Conservation (phyloP, 164 flowering plant genomes). For the Aristolochia fimbriata region DNA sequence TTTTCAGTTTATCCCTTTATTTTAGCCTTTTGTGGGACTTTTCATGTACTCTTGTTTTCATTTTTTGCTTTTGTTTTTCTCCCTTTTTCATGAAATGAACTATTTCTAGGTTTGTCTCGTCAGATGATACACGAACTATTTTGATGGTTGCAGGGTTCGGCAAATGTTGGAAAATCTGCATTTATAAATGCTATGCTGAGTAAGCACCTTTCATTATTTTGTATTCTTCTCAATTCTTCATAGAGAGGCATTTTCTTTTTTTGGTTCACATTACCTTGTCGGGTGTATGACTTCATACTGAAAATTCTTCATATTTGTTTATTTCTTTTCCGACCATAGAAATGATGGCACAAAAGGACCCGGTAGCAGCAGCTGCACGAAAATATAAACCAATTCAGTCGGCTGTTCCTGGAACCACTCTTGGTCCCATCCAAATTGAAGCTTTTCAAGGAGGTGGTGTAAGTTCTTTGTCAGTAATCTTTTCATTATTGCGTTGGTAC, state of each 20-base stretch:
- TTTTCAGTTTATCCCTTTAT: too few relatives aligned
- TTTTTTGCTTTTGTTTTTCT: too few relatives aligned
- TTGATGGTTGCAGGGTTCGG: constrained; percentile 51
- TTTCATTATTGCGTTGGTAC: not conserved
- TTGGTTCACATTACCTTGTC: not conserved
- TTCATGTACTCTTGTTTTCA: too few relatives aligned
- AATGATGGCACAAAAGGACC: constrained; percentile 69
- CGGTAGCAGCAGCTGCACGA: constrained; percentile 79
- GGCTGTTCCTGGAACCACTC: constrained; percentile 99
- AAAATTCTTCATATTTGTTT: too few relatives aligned
- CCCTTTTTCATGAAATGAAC: too few relatives aligned
- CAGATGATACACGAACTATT: too few relatives aligned
- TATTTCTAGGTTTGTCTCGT: too few relatives aligned
- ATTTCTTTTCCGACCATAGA: constrained; percentile 24
- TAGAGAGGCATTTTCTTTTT: not conserved
- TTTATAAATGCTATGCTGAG: constrained; percentile 80
- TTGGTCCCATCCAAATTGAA: constrained; percentile 86
- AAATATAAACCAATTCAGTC: constrained; percentile 92
- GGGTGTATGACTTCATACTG: too few relatives aligned
- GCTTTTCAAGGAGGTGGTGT: constrained; percentile 94
- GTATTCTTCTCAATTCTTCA: not conserved
- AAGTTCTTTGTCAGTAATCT: constrained; percentile 11
- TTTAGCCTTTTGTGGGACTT: too few relatives aligned
- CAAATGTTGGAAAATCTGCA: constrained; percentile 98
- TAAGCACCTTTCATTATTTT: constrained; percentile 26